Evolutionary conservation across 208 protist species (phyloP).

Genomic region (Trichomonas gallinae): DNA sequence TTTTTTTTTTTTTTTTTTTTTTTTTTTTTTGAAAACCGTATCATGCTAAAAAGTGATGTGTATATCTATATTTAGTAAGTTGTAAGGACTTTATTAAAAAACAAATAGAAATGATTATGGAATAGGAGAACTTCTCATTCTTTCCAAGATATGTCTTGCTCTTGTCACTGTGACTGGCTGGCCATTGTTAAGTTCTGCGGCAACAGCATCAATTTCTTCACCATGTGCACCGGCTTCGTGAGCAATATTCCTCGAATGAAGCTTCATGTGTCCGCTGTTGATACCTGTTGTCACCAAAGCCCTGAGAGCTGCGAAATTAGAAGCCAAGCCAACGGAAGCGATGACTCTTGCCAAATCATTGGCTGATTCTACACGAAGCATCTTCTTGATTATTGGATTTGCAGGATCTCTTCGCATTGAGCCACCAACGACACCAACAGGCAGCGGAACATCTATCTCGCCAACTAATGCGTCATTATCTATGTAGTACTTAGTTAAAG

Average conservation of each 20-base stretch:
- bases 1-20: too few species aligned
- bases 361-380: not conserved
- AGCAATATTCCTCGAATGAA: conserved; percentile 45
- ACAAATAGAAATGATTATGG: too few species aligned
- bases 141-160: not conserved
- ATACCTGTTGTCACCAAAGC: conserved; percentile 45
- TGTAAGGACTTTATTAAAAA: too few species aligned
- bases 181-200: not conserved
- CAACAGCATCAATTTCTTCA: not conserved
- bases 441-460: not conserved
- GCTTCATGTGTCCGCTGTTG: conserved; percentile 44
- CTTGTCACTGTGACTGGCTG: not conserved
- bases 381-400: not conserved
- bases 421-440: conserved; percentile 4
- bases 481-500: not conserved
- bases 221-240: not conserved
- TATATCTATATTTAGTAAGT: too few species aligned
- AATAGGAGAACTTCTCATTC: not conserved
- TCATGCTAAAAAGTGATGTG: too few species aligned
- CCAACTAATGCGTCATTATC: not conserved
- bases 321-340: not conserved
- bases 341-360: not conserved
- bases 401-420: not conserved
- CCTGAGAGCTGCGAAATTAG: conserved; percentile 47
- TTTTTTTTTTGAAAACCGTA: too few species aligned